phyloP scores from a whole-genome alignment of 1,284 basidiomycete species.

The Boletus subluridellus region DNA sequence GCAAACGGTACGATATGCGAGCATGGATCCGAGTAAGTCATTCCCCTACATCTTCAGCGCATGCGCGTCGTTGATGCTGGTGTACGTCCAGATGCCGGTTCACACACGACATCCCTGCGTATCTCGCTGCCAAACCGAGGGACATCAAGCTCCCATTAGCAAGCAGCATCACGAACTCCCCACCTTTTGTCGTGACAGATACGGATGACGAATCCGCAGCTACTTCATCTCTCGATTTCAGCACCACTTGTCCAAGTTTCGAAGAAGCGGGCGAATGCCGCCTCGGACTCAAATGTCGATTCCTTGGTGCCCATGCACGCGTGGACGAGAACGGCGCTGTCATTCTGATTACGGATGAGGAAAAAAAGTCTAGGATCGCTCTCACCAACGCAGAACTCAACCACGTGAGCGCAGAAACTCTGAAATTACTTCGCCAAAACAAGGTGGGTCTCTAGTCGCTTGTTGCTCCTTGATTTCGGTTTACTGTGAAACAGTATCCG shows the following conservation, averaged over 20 bases:
- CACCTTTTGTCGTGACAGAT: slow-evolving; percentile 46
- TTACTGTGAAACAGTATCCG: slow-evolving; percentile 50
- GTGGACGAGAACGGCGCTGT: slow-evolving; percentile 42
- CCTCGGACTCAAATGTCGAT: slow-evolving; percentile 88
- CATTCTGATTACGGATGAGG: slow-evolving; percentile 51
- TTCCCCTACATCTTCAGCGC: neutral
- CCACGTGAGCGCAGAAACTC: slow-evolving; percentile 54
- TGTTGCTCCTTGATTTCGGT: neutral
- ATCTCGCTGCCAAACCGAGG: slow-evolving; percentile 71
- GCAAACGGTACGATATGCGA: slow-evolving; percentile 65
- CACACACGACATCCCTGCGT: slow-evolving; percentile 75
- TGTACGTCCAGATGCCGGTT: slow-evolving; percentile 62
- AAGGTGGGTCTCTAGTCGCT: slow-evolving; percentile 47
- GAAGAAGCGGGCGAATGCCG: slow-evolving; percentile 77
- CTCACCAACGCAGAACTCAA: slow-evolving; percentile 71
- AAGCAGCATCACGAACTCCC: slow-evolving; percentile 39
- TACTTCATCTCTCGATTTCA: slow-evolving; percentile 43
- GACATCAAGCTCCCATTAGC: slow-evolving; percentile 64
- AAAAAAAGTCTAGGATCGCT: slow-evolving; percentile 51
- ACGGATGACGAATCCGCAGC: neutral
- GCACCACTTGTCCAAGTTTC: slow-evolving; percentile 70
- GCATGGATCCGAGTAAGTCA: slow-evolving; percentile 56
- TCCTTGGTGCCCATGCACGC: slow-evolving; percentile 70
- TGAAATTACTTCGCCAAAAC: slow-evolving; percentile 61
- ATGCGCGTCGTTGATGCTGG: neutral